Base-by-base conservation (phyloP, 768 basidiomycete genomes). In the Boletus huronensis region DNA sequence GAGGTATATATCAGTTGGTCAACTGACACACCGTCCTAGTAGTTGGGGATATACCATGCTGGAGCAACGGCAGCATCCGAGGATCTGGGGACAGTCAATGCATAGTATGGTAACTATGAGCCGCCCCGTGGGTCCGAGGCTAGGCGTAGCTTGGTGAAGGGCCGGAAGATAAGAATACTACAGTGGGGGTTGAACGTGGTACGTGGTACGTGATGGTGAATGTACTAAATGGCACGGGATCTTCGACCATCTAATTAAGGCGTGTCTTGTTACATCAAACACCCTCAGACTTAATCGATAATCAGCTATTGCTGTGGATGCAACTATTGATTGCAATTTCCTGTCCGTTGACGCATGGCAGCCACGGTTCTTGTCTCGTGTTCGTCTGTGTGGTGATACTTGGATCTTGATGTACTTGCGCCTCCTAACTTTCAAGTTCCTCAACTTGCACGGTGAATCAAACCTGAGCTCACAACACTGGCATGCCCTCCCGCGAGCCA, bases 401-500 rank as follows among this genome's bases (percentile, higher is more conserved):
- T n/a, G 26, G 21, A 28, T 28, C 38, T 25, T 10, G 5, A 6
- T 11, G 44, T 21, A 35, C 28, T 19, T 21, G 16, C 3, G 7
- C 28, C 11, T 51, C 49, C 17, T 43, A 3, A 19, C 47, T 19
- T 36, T 17, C 29, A 26, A 19, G 19, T 32, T 14, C 11, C 39
- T 16, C n/a, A 7, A 19, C 34, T 45, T 23, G n/a, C 31, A 46
- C 39, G 35, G 23, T 8, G 32, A n/a, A n/a, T n/a, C n/a, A n/a
- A n/a, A 51, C 32, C 23, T 40, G 23, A 49, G 6, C 31, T 7
- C 36, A 21, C 53, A 58, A 19, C 54, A n/a, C n/a, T n/a, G n/a
- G n/a, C n/a, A 73, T 73, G 73, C 6, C 60, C 4, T 48, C 66
- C 13, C 46, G 64, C 26, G 35, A 71, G 32, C 66, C 68, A 1